A percentile compares a stretch with the other conserved stretches of the same genome.
phyloP scores from a whole-genome alignment of 2,329 filamentous ascomycete species.

The Aspergillus cejpii region DNA sequence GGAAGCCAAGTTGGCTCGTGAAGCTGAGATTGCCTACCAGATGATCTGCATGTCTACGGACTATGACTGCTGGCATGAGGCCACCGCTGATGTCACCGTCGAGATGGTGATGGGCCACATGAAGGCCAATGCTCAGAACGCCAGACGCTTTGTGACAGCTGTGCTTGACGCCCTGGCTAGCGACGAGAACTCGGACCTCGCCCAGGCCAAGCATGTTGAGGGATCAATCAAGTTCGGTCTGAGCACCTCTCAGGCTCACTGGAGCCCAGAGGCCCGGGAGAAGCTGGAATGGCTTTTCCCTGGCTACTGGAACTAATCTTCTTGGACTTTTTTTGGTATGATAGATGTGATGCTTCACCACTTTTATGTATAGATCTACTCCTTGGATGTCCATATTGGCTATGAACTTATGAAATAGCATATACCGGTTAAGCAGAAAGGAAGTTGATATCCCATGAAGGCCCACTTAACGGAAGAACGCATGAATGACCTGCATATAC shows the following conservation, averaged over 20 bases:
- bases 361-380: conserved; percentile 1
- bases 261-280: conserved; percentile 66
- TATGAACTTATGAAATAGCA: conserved; percentile 9
- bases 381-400: conserved; percentile 6
- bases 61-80: conserved; percentile 94
- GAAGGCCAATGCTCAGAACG: conserved; percentile 86
- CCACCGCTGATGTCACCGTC: conserved; percentile 75
- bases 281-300: conserved; percentile 84
- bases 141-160: conserved; percentile 72
- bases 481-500: too few relatives aligned
- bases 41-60: conserved; percentile 99
- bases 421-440: too few relatives aligned
- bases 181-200: conserved; percentile 66
- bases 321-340: not conserved
- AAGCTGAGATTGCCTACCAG: conserved; percentile 94
- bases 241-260: conserved; percentile 73
- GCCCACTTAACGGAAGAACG: too few relatives aligned
- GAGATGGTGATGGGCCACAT: conserved; percentile 97
- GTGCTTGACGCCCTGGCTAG: conserved; percentile 80
- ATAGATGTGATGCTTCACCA: not conserved
- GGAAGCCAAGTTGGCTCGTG: conserved; percentile 90
- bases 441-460: too few relatives aligned
- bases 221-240: conserved; percentile 71
- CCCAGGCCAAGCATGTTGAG: conserved; percentile 73
- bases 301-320: conserved; percentile 55